These are phyloP conservation scores for Paradendryphiella salina DNA, from an alignment of 2,329 filamentous ascomycete species.

Conservation along the genomic window DNA sequence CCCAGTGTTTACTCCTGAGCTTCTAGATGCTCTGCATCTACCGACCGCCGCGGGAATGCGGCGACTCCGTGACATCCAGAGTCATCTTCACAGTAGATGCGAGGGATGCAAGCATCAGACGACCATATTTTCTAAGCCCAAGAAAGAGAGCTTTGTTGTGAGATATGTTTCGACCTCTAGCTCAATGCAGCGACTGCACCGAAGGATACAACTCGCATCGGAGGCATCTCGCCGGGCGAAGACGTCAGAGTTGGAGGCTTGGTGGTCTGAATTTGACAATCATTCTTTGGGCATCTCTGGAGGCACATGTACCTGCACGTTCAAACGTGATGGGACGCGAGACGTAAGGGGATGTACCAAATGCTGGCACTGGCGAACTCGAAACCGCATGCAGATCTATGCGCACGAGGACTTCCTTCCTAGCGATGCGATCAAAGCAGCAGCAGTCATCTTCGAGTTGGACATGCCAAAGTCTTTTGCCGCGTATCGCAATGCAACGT, in stretches of 20 bases:
- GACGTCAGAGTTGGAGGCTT: conserved; percentile 39
- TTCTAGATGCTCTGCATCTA: conserved; percentile 60
- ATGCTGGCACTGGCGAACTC: conserved; percentile 45
- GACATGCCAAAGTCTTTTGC: conserved; percentile 48
- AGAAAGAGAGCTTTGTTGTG: conserved; percentile 49
- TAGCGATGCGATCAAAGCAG: conserved; percentile 29
- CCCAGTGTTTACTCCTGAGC: conserved; percentile 54
- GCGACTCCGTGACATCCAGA: conserved; percentile 55
- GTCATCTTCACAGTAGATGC: conserved; percentile 51
- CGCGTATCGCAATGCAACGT: conserved; percentile 57
- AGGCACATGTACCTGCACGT: conserved; percentile 35
- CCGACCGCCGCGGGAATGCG: conserved; percentile 52
- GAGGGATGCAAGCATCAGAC: conserved; percentile 19
- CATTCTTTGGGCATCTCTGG: conserved; percentile 43
- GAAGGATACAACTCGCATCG: conserved; percentile 41
- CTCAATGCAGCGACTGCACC: conserved; percentile 24
- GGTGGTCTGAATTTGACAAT: conserved; percentile 44
- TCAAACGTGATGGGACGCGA: conserved; percentile 14
- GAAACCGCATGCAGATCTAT: conserved; percentile 48
- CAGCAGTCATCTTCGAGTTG: conserved; percentile 57
- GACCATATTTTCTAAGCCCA: conserved; percentile 54
- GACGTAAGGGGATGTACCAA: conserved; percentile 47
- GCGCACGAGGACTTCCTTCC: conserved; percentile 57
- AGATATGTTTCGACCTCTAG: conserved; percentile 48
- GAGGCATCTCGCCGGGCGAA: conserved; percentile 37